A percentile compares a stretch with the other conserved stretches of the same genome.
These are phyloP conservation scores for Termitomyces sp. DNA, from an alignment of 768 basidiomycete genomes.

Conservation along the genomic window DNA sequence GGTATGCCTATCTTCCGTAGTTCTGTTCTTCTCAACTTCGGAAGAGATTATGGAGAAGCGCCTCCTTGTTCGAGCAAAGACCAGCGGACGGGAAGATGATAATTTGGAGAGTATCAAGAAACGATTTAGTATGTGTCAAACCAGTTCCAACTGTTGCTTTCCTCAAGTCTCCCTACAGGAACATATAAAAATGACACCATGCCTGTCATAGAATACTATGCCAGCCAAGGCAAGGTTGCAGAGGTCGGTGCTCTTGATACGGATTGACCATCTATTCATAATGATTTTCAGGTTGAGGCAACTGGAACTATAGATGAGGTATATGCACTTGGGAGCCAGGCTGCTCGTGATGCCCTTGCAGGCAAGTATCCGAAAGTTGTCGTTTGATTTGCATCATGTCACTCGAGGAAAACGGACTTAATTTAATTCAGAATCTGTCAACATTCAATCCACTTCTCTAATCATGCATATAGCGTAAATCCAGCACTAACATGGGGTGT, in stretches of 20 bases:
- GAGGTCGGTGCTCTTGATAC: conserved; percentile 45
- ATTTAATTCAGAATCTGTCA: not conserved
- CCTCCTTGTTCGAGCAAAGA: conserved; percentile 86
- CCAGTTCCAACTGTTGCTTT: not conserved
- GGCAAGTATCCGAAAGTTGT: conserved; percentile 15
- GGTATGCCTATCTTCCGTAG: conserved; percentile 77
- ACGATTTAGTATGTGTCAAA: conserved; percentile 70
- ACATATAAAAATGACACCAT: conserved; percentile 86
- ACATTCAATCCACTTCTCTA: not conserved
- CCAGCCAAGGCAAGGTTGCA: conserved; percentile 60
- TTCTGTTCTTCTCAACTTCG: conserved; percentile 83
- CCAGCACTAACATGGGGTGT: conserved; percentile 26
- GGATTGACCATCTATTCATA: not conserved
- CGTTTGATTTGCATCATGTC: not conserved
- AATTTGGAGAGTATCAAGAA: conserved; percentile 93
- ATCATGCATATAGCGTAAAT: conserved; percentile 45
- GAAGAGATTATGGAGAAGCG: conserved; percentile 85
- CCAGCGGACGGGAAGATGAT: conserved; percentile 93
- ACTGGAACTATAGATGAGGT: conserved; percentile 28
- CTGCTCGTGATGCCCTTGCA: conserved; percentile 29
- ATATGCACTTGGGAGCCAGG: conserved; percentile 34
- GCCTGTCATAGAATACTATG: conserved; percentile 90
- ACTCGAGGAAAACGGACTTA: conserved; percentile 2
- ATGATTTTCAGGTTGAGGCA: conserved; percentile 53
- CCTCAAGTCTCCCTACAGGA: conserved; percentile 29